Conservation (phyloP, 495 filamentous ascomycete species). For the Chaetomidium leptoderma region DNA sequence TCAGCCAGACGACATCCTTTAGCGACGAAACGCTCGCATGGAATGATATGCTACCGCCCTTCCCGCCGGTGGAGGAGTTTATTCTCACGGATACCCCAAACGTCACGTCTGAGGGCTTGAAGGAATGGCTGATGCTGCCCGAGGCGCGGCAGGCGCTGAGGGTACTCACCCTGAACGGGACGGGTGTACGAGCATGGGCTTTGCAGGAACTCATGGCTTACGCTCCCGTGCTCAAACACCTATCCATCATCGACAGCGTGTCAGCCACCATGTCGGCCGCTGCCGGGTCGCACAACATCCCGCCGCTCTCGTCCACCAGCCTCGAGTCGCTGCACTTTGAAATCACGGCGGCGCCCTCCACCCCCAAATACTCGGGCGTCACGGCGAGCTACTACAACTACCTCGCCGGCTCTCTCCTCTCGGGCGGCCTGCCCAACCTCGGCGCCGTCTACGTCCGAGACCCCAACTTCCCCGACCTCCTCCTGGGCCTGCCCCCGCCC, state of each 20-base stretch:
- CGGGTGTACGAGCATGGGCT: conserved; percentile 59
- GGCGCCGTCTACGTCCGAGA: conserved; percentile 80
- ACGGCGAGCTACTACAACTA: conserved; percentile 76
- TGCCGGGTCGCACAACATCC: conserved; percentile 46
- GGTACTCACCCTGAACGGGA: conserved; percentile 60
- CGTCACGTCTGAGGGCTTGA: conserved; percentile 66
- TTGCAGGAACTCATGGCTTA: conserved; percentile 61
- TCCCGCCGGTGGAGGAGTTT: conserved; percentile 67
- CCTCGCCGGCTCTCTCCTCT: conserved; percentile 73
- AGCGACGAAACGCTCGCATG: conserved; percentile 68
- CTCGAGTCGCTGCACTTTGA: conserved; percentile 75
- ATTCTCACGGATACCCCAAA: conserved; percentile 62
- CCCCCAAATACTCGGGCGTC: conserved; percentile 54
- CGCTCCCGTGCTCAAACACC: conserved; percentile 57
- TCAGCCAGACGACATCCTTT: conserved; percentile 63
- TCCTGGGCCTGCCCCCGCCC: conserved; percentile 64
- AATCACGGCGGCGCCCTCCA: conserved; percentile 59
- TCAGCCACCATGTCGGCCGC: conserved; percentile 59
- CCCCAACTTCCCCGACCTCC: conserved; percentile 65
- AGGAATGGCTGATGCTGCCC: conserved; percentile 51
- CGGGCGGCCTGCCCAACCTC: conserved; percentile 68
- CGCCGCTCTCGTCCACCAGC: conserved; percentile 60
- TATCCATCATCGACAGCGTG: conserved; percentile 65
- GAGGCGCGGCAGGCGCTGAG: conserved; percentile 50
- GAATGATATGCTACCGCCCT: conserved; percentile 56